Base-by-base conservation (phyloP, 192 early-diverging fungal species). In the Rhizoclosmatium sp. region DNA sequence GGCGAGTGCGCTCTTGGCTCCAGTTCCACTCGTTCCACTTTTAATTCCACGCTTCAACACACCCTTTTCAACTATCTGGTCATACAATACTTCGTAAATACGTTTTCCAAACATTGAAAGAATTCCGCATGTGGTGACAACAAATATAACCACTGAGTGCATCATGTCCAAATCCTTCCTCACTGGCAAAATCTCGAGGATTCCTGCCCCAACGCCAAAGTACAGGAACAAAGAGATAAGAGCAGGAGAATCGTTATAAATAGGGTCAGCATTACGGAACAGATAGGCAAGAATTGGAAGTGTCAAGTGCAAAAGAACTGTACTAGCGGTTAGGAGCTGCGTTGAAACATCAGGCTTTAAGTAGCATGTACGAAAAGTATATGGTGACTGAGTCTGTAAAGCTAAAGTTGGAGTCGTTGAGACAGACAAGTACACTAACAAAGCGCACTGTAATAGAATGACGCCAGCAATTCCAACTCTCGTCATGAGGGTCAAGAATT, bases 271-370 rank as follows among this genome's bases (percentile, higher is more conserved):
- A 40, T 62, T 40, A 4, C 60, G 66, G 21, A 47, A 12, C 5
- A 47, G 66, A 46, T 44, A 68, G 9, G 66, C 66, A 56, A 59
- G 65, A 39, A 68, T 21, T 16, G 44, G 65, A 10, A 68, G 44
- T 41, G 60, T 7, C 7, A 62, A 0, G 60, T 62, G 60, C 4
- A 62, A 5, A 62, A 62, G 60, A 40, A 21, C 7, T 5, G 60
- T 62, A 21, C 0, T 19, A 21, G 60, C 60, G 21, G 39, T 62
- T 7, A 62, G 60, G 0, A 62, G 23, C 1, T 5, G 47, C 9
- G 23, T 80, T 89, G 44, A 54, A 1, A 54, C 51, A 54, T 54
- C 51, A 54, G 16, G 16, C 51, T 12, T 54, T 7, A 54, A 54
- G 5, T 54, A 31, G 31, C 31, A 31, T 31, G 31, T 31, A 0